These are phyloP conservation scores for Malassezia vespertilionis DNA, from an alignment of 1,284 basidiomycete genomes.

Conservation along the genomic window DNA sequence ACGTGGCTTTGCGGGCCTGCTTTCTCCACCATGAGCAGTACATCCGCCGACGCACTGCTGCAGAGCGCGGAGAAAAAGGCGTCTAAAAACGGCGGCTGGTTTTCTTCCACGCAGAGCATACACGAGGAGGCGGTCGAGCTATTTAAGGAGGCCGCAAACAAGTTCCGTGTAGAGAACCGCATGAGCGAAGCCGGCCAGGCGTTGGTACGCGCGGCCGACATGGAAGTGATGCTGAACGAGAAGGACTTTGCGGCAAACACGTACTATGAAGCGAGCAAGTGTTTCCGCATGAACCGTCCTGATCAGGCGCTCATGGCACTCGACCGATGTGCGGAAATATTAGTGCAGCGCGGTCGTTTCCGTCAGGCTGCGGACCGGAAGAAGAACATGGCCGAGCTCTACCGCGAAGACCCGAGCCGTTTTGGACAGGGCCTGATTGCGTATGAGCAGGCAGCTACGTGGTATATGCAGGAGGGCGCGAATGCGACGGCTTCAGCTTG, in stretches of 20 bases:
- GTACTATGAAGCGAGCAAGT: slow-evolving; percentile 45
- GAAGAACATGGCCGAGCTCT: slow-evolving; percentile 75
- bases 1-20: no score
- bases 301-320: slow-evolving; percentile 74
- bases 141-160: slow-evolving; percentile 85
- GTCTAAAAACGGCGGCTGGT: slow-evolving; percentile 60
- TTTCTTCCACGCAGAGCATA: slow-evolving; percentile 32
- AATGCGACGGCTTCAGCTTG: slow-evolving; percentile 92
- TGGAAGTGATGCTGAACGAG: slow-evolving; percentile 40
- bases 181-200: slow-evolving; percentile 78
- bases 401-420: slow-evolving; percentile 64
- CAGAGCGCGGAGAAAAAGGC: slow-evolving; percentile 88
- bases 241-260: slow-evolving; percentile 46
- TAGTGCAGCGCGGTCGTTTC: slow-evolving; percentile 78
- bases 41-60: slow-evolving; percentile 52
- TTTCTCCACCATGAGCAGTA: slow-evolving; percentile 27
- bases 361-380: slow-evolving; percentile 93
- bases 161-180: slow-evolving; percentile 84
- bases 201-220: slow-evolving; percentile 41
- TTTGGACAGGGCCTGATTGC: slow-evolving; percentile 74
- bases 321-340: slow-evolving; percentile 68
- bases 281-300: slow-evolving; percentile 39
- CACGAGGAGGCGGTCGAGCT: slow-evolving; percentile 78
- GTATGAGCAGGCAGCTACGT: slow-evolving; percentile 84
- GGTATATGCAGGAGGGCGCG: slow-evolving; percentile 95